Base-by-base conservation (phyloP, 768 basidiomycete species). In the Hemileccinum impolitum region DNA sequence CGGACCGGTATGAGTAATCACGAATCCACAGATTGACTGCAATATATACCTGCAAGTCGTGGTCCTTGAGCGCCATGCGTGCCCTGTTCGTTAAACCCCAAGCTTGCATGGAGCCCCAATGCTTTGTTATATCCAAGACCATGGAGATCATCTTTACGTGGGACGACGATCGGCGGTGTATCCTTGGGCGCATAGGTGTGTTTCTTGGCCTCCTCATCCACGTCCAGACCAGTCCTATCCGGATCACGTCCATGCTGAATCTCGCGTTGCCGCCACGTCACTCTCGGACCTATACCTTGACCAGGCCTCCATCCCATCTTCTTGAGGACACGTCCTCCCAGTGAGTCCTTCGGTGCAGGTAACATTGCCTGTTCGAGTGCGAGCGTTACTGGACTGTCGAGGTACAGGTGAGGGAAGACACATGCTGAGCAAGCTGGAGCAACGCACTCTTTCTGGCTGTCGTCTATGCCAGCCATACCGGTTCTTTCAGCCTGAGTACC, bases 221-320 rank as follows among this genome's bases (percentile, higher is more conserved):
- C 83, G 0, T 81, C 84, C 31, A 48, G 68, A 31, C 59, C 73
- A 9, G 71, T 70, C 25, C 57, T 66, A 12, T 56, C 59, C 2
- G 67, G 66, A 34, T 67, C 60, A 49, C 79, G 79, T 12, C 77
- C 65, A 63, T 89, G 84, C 64, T 94, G 90, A 15, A 80, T 69
- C 55, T 79, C 82, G 38, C 87, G 82, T 61, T 90, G 83, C 31
- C 81, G 77, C 54, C 86, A 78, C 5, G 90, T 82, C 26, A 98
- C 74, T 11, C 95, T 80, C 4, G 94, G 93, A 0, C 95, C 96
- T 17, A 98, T 82, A 12, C 95, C 96, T 68, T 94, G 93, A 1
- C 94, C 96, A 0, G 83, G 68, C 36, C 86, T 76, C 95, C 96
- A 97, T 0, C 96, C 95, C 87, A 97, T 94, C 70, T 92, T 94